Conservation (phyloP, 1,284 basidiomycete genomes). For the Ganoderma meredithae region DNA sequence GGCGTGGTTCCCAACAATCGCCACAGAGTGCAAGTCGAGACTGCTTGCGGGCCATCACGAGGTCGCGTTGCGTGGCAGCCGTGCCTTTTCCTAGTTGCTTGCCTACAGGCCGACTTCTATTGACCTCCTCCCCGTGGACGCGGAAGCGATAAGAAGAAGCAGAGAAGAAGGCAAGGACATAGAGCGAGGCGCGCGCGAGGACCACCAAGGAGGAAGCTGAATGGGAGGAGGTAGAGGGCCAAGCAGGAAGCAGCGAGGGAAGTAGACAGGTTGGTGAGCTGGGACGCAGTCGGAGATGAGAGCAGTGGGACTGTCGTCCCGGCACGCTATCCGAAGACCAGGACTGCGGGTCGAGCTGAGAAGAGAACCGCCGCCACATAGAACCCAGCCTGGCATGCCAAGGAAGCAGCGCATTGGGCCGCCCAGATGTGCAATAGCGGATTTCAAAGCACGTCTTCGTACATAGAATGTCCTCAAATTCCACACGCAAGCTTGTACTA, state of each 20-base stretch:
- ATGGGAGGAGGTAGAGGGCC: background rate
- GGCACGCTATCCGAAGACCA: background rate
- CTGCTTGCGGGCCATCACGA: background rate
- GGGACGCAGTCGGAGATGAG: constrained; percentile 10
- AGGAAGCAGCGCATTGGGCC: background rate
- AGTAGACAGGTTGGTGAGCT: background rate
- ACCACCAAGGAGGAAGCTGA: background rate
- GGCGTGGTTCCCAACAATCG: background rate
- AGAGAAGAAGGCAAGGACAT: background rate
- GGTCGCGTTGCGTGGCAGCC: background rate
- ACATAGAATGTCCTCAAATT: background rate
- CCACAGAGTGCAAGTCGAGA: background rate
- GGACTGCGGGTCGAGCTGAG: background rate
- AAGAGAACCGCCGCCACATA: constrained; percentile 1
- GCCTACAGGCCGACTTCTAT: background rate
- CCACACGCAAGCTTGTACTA: background rate
- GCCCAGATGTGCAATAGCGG: background rate
- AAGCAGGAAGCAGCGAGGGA: background rate
- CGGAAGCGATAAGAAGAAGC: constrained; percentile 3
- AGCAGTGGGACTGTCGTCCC: background rate
- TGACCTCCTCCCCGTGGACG: background rate
- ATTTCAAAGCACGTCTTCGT: background rate
- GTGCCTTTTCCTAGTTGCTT: background rate
- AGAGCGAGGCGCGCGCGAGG: background rate
- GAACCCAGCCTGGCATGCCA: background rate